Conservation (phyloP, 2,329 filamentous ascomycete genomes). For the Hymenoscyphus occultus region DNA sequence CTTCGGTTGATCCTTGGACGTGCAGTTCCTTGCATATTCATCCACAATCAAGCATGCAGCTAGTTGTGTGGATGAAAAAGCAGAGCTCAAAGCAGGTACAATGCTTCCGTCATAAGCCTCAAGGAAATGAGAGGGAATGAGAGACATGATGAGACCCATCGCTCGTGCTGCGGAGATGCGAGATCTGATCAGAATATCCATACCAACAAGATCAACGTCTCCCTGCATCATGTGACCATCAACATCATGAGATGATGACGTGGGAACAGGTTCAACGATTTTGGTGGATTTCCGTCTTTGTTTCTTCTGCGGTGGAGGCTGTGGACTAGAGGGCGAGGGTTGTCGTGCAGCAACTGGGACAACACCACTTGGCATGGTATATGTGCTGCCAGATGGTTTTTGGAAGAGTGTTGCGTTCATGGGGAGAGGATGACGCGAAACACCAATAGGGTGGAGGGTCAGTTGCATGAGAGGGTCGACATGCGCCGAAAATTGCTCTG, state of each 20-base stretch:
- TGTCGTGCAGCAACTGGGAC: constrained; percentile 40
- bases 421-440: constrained; percentile 83
- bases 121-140: constrained; percentile 63
- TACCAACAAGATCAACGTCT: constrained; percentile 89
- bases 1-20: constrained; percentile 48
- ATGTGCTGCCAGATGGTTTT: constrained; percentile 86
- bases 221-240: constrained; percentile 98
- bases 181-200: constrained; percentile 83
- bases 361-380: constrained; percentile 54
- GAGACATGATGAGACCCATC: constrained; percentile 77
- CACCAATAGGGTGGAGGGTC: constrained; percentile 86
- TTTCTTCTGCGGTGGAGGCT: constrained; percentile 63
- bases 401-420: constrained; percentile 90
- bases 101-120: constrained; percentile 64
- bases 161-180: constrained; percentile 84
- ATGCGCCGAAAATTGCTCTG: constrained; percentile 70
- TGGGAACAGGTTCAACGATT: constrained; percentile 61
- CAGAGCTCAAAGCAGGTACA: constrained; percentile 64
- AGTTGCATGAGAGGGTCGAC: constrained; percentile 80
- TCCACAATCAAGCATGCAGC: constrained; percentile 81
- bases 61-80: constrained; percentile 82
- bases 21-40: constrained; percentile 71
- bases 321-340: constrained; percentile 47
- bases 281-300: constrained; percentile 84
- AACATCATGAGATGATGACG: constrained; percentile 82